These are phyloP conservation scores for Sanghuangporus baumii DNA, from an alignment of 1,284 basidiomycete genomes.

Conservation along the genomic window DNA sequence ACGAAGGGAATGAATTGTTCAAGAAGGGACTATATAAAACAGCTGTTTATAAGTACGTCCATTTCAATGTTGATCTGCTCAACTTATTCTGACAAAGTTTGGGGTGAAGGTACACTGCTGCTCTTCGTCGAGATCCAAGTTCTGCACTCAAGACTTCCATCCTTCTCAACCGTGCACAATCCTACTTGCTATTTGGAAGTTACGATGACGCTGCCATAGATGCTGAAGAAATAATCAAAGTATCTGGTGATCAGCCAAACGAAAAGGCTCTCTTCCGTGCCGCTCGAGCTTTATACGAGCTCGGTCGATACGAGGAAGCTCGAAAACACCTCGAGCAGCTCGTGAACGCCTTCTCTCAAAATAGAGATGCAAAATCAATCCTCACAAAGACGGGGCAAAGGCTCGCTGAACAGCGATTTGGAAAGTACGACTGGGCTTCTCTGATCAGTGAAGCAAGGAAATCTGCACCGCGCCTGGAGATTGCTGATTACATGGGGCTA, in stretches of 20 bases:
- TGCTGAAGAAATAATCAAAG: constrained; percentile 1
- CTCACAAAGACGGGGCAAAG: constrained; percentile 1
- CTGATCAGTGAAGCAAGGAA: constrained; percentile 13
- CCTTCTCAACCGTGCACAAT: constrained; percentile 16
- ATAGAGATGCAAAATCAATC: constrained; percentile 7
- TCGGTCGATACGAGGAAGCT: constrained; percentile 7
- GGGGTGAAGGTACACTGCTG: constrained; percentile 9
- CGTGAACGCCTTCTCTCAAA: constrained; percentile 4
- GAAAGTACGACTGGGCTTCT: constrained; percentile 14
- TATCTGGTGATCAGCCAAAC: constrained; percentile 3
- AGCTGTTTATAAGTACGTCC: constrained; percentile 11
- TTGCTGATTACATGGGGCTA: constrained; percentile 12
- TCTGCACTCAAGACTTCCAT: constrained; percentile 7
- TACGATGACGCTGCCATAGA: background rate
- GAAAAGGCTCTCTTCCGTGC: constrained; percentile 17
- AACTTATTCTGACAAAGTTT: background rate
- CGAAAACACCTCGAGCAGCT: constrained; percentile 7
- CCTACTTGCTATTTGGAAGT: constrained; percentile 4
- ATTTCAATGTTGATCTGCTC: background rate
- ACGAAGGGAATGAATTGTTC: constrained; percentile 13
- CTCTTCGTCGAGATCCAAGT: constrained; percentile 1
- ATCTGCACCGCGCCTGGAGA: constrained; percentile 3
- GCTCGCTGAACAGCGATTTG: constrained; percentile 10
- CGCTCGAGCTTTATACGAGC: constrained; percentile 10
- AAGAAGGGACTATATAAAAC: constrained; percentile 10